Evolutionary conservation across 2,329 filamentous ascomycete species (phyloP), one percentile per base, ranked within the genome.

Genomic region (Didymella arachidicola): DNA sequence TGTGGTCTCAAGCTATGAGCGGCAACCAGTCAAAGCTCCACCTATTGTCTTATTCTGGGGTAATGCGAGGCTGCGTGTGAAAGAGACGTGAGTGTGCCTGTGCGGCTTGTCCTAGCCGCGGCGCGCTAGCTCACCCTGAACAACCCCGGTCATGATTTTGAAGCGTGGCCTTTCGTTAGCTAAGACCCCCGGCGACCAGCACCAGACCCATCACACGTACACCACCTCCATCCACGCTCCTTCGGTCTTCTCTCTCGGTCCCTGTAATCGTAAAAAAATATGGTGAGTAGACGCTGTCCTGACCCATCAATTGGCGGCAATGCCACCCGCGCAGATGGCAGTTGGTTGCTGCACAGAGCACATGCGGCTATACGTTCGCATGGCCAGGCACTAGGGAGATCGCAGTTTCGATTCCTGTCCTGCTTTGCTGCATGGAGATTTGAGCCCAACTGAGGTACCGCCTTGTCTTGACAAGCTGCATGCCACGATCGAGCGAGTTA

Each of bases 91-190:
- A 54, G 42, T 56, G 47, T 19, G 59, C 30, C 50, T 59, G 46
- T 57, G 53, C 53, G 27, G 26, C 36, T 5, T 47, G 30, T 26
- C 22, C 53, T 47, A 54, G 45, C 51, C 39, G 53, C 53, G 48
- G 48, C 26, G 39, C 47, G 45, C 53, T 55, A 55, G 30, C 30
- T 53, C 27, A 53, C 42, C 51, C 51, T 47, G 53, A 49, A 52
- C 56, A 50, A 29, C 49, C 45, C 38, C 41, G 22, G 42, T 47
- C 47, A 51, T 27, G 32, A 22, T 47, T 56, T 60, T 29, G 58
- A 60, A 60, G 53, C 57, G 58, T 60, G 58, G 48, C 58, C 58
- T 60, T 54, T 60, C 53, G 51, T 45, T 39, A 57, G 47, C 53
- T 57, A 30, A 59, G 51, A 60, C 36, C 53, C 46, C 51, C 39